These are phyloP conservation scores for Blastomyces emzantsi DNA, from an alignment of 2,329 filamentous ascomycete genomes.

Conservation along the genomic window DNA sequence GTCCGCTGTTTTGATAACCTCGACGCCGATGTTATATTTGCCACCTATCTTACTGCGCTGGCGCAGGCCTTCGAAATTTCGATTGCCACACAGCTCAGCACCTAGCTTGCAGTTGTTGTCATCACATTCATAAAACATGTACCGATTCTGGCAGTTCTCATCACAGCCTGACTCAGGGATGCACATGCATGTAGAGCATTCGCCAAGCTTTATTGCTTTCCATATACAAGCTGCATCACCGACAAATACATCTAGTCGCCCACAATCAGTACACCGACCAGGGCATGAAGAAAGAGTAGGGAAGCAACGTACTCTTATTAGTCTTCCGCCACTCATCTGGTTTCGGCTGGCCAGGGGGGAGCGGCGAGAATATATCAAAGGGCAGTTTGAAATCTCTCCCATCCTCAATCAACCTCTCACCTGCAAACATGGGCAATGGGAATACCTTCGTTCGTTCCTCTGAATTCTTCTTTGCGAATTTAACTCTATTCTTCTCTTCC, in stretches of 20 bases:
- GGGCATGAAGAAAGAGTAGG: background rate
- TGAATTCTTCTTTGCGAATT: conserved; percentile 26
- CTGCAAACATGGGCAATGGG: conserved; percentile 70
- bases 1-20: conserved; percentile 83
- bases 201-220: conserved; percentile 67
- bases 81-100: conserved; percentile 67
- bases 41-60: conserved; percentile 67
- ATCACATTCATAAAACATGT: conserved; percentile 97
- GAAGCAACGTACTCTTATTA: conserved; percentile 60
- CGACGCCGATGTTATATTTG: conserved; percentile 85
- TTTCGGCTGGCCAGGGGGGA: conserved; percentile 77
- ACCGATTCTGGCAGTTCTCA: conserved; percentile 85
- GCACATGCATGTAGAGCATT: conserved; percentile 72
- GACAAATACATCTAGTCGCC: conserved; percentile 69
- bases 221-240: conserved; percentile 72
- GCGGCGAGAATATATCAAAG: conserved; percentile 79
- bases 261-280: background rate
- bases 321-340: conserved; percentile 89
- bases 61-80: conserved; percentile 72
- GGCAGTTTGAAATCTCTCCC: conserved; percentile 81
- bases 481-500: conserved; percentile 36
- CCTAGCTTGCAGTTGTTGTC: conserved; percentile 76
- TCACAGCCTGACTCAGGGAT: conserved; percentile 69
- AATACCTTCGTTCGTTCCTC: conserved; percentile 35
- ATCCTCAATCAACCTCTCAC: conserved; percentile 59